A percentile compares a stretch with the other conserved stretches of the same genome.
These are phyloP conservation scores for Saturnispora serradocipensis DNA, from an alignment of 805 yeast genomes.

Conservation along the genomic window DNA sequence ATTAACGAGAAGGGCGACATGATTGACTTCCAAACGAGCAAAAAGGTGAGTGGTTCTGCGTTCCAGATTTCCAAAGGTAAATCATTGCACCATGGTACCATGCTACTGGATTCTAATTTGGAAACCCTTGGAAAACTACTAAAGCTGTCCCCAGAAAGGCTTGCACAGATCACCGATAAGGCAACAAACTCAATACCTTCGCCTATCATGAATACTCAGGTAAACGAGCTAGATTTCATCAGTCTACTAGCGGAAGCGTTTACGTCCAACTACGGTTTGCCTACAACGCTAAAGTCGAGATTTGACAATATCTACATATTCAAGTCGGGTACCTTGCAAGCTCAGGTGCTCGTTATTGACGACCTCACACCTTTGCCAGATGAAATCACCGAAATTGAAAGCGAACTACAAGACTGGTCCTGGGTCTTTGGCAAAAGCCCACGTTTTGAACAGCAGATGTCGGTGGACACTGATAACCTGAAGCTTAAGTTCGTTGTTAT, in stretches of 20 bases:
- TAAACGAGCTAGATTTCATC: slow-evolving; percentile 39
- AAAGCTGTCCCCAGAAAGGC: slow-evolving; percentile 22
- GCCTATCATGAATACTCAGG: slow-evolving; percentile 58
- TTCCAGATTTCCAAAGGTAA: slow-evolving; percentile 74
- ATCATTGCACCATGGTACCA: slow-evolving; percentile 93
- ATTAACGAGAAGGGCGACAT: slow-evolving; percentile 81
- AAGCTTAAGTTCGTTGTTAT: slow-evolving; percentile 36
- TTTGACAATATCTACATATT: slow-evolving; percentile 10
- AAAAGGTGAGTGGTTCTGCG: slow-evolving; percentile 88
- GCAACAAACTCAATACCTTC: slow-evolving; percentile 71
- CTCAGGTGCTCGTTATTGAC: slow-evolving; percentile 21
- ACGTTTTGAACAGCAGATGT: slow-evolving; percentile 51
- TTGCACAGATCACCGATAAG: slow-evolving; percentile 17
- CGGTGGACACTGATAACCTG: slow-evolving; percentile 27
- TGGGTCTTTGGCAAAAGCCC: slow-evolving; percentile 81
- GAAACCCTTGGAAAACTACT: slow-evolving; percentile 52
- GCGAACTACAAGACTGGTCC: slow-evolving; percentile 46
- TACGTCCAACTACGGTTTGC: slow-evolving; percentile 23
- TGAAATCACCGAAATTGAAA: slow-evolving; percentile 33
- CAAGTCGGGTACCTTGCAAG: slow-evolving; percentile 8
- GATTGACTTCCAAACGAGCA: slow-evolving; percentile 32
- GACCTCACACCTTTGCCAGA: slow-evolving; percentile 20
- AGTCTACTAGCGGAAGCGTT: slow-evolving; percentile 36
- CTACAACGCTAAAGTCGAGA: slow-evolving; percentile 10
- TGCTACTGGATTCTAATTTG: slow-evolving; percentile 66